Percentiles rank a stretch among this genome's conserved stretches.
These are phyloP conservation scores for Diaporthe citri DNA, from an alignment of 2,329 filamentous ascomycete genomes.

Conservation along the genomic window DNA sequence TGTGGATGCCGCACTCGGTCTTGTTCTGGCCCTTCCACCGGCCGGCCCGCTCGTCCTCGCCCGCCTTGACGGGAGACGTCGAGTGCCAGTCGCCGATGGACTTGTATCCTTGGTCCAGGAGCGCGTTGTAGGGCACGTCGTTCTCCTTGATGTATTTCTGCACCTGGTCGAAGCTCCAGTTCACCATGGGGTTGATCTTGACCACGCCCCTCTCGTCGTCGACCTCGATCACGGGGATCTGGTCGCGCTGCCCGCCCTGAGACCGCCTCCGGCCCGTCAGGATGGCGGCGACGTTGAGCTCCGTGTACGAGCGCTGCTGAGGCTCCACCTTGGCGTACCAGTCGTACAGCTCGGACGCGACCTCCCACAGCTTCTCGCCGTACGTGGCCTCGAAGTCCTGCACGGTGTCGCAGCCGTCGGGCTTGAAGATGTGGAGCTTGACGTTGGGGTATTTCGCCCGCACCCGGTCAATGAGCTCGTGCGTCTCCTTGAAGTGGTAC, in stretches of 20 bases:
- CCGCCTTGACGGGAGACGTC: conserved; percentile 87
- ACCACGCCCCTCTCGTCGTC: conserved; percentile 89
- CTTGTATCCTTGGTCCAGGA: conserved; percentile 96
- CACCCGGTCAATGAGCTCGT: conserved; percentile 80
- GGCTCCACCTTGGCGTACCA: conserved; percentile 98
- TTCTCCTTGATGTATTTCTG: conserved; percentile 88
- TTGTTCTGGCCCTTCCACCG: conserved; percentile 97
- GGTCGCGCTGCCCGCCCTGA: conserved; percentile 92
- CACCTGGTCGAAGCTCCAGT: conserved; percentile 93
- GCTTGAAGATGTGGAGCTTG: conserved; percentile 90
- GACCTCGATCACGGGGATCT: conserved; percentile 91
- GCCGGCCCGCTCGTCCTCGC: conserved; percentile 95
- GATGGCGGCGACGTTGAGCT: conserved; percentile 89
- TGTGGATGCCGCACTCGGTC: conserved; percentile 99
- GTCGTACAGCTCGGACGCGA: conserved; percentile 89
- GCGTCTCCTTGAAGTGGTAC: conserved; percentile 85
- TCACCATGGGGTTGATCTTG: conserved; percentile 97
- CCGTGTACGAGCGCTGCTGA: conserved; percentile 88
- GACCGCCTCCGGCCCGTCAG: conserved; percentile 92
- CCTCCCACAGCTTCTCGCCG: conserved; percentile 87
- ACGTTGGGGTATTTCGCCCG: conserved; percentile 81
- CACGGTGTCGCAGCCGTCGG: conserved; percentile 77
- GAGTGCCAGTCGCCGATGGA: conserved; percentile 99
- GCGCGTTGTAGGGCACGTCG: conserved; percentile 91
- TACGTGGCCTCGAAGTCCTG: conserved; percentile 86